Conservation (phyloP, 805 yeast species). For the Zygosaccharomyces pseudorouxii region DNA sequence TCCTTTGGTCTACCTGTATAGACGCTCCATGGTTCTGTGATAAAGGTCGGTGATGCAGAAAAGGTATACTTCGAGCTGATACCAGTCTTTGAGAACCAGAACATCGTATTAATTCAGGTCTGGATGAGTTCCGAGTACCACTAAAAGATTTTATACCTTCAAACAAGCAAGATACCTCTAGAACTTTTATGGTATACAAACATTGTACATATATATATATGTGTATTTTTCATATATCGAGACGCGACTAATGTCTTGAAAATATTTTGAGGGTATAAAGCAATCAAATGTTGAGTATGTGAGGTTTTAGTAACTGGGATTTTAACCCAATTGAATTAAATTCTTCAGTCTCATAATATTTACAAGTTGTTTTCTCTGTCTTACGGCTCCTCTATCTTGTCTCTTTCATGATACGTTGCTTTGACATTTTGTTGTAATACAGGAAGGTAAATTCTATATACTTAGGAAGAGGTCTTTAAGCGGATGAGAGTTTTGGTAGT, state of each 20-base stretch:
- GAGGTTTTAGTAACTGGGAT: not conserved
- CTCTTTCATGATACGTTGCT: too few relatives aligned
- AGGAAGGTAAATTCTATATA: too few relatives aligned
- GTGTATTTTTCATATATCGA: not conserved
- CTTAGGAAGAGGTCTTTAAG: too few relatives aligned
- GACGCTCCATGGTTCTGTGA: conserved; percentile 77
- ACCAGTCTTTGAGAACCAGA: conserved; percentile 43
- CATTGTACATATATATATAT: not conserved
- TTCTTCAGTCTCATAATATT: not conserved
- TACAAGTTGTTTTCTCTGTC: not conserved
- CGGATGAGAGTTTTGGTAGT: too few relatives aligned
- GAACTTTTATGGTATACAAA: too few relatives aligned
- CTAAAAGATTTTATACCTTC: not conserved
- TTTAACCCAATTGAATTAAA: not conserved
- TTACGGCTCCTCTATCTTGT: not conserved
- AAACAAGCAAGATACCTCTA: not conserved
- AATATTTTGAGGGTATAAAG: not conserved
- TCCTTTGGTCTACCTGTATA: conserved; percentile 72
- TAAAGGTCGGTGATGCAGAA: conserved; percentile 65
- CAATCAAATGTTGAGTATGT: not conserved
- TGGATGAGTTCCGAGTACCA: not conserved
- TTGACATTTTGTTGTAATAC: too few relatives aligned
- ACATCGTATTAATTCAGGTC: conserved; percentile 13
- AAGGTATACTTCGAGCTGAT: conserved; percentile 64
- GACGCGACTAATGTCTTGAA: not conserved